Percentiles rank a stretch among this genome's conserved stretches.
Conservation (phyloP, 2,329 filamentous ascomycete species). For the Aspergillus udagawae region DNA sequence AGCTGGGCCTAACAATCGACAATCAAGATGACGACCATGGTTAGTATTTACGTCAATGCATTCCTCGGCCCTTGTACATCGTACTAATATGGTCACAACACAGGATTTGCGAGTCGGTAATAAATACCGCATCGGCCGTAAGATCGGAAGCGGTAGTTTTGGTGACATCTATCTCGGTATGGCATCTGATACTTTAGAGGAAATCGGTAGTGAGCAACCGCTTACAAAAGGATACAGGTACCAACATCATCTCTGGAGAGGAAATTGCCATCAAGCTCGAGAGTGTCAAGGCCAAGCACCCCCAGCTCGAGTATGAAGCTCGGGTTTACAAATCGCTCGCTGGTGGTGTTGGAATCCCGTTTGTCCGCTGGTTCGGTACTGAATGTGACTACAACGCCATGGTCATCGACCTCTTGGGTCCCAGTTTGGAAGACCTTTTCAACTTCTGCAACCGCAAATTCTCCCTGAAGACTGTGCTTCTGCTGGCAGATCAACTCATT, state of each 20-base stretch:
- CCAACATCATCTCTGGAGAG: constrained; percentile 99
- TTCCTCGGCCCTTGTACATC: neutral
- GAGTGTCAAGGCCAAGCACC: constrained; percentile 98
- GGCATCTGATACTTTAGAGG: constrained; percentile 20
- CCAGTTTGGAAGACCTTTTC: constrained; percentile 95
- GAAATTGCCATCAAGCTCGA: constrained; percentile 99
- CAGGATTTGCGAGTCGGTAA: constrained; percentile 98
- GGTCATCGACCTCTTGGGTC: constrained; percentile 95
- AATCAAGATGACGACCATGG: constrained; percentile 38
- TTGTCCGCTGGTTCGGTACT: constrained; percentile 98
- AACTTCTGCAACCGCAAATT: constrained; percentile 99
- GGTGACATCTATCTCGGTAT: constrained; percentile 92
- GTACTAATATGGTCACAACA: constrained; percentile 15
- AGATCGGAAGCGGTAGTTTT: constrained; percentile 96
- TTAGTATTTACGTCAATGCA: constrained; percentile 16
- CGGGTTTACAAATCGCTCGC: constrained; percentile 84
- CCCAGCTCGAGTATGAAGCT: constrained; percentile 97
- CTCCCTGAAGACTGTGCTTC: constrained; percentile 94
- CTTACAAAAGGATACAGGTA: constrained; percentile 55
- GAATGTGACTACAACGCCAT: constrained; percentile 99
- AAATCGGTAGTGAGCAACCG: neutral
- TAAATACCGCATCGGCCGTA: constrained; percentile 98
- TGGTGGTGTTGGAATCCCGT: constrained; percentile 95
- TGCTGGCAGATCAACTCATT: constrained; percentile 96
- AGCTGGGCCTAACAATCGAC: constrained; percentile 23